Conservation (phyloP, 192 early-diverging fungal species). For the Haplosporangium gracile region DNA sequence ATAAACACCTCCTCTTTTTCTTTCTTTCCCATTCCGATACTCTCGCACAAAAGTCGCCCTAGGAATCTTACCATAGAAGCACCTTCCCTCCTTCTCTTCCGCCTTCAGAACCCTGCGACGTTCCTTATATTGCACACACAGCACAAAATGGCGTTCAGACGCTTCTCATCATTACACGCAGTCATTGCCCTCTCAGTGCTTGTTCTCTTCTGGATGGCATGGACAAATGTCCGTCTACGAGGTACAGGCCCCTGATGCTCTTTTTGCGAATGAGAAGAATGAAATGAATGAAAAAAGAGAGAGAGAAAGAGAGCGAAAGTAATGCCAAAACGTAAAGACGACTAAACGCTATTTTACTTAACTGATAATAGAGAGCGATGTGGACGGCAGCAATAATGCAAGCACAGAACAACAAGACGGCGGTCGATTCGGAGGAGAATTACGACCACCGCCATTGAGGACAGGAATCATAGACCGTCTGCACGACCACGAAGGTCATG, state of each 20-base stretch:
- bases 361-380: not conserved
- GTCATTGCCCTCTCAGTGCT: conserved; percentile 13
- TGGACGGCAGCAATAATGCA: not conserved
- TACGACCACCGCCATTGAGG: not conserved
- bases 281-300: not conserved
- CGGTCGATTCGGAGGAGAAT: not conserved
- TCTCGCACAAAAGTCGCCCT: too few relatives aligned
- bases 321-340: not conserved
- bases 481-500: not conserved
- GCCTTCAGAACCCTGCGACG: not conserved
- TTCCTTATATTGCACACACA: not conserved
- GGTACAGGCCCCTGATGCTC: conserved; percentile 1
- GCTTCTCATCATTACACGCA: conserved; percentile 33
- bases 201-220: conserved; percentile 33
- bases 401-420: not conserved
- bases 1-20: not conserved
- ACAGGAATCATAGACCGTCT: not conserved
- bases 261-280: not conserved
- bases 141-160: conserved; percentile 11
- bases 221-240: conserved; percentile 16
- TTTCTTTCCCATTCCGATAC: not conserved
- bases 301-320: not conserved
- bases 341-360: not conserved
- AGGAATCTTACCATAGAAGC: too few relatives aligned
- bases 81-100: too few relatives aligned